Evolutionary conservation across 148 eudicot species (phyloP).

Genomic region (Chenopodium suecicum): DNA sequence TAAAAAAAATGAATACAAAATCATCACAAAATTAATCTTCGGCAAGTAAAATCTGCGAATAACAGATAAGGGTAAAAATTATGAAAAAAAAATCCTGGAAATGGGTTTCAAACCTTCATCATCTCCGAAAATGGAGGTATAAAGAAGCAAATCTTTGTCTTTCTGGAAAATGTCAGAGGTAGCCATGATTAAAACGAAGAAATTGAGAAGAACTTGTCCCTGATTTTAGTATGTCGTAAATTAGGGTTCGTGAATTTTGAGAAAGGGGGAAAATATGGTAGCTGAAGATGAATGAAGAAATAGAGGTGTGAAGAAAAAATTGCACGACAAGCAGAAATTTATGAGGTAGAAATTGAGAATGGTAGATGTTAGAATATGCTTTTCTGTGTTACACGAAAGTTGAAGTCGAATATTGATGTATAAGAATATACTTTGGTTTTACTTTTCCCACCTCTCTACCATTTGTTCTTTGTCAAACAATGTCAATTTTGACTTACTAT

Average conservation of each 20-base stretch:
- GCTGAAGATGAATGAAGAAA: not conserved
- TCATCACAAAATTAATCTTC: constrained; percentile 7
- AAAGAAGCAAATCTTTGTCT: constrained; percentile 52
- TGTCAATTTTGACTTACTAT: too few relatives aligned
- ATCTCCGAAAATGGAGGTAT: constrained; percentile 54
- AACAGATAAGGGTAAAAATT: not conserved
- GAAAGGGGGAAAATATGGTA: not conserved
- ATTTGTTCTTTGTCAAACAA: too few relatives aligned
- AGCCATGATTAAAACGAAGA: constrained; percentile 44
- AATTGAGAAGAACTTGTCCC: not conserved
- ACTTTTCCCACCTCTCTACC: too few relatives aligned
- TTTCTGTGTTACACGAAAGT: not conserved
- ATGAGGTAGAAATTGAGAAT: not conserved
- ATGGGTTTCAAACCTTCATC: constrained; percentile 39
- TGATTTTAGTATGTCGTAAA: not conserved
- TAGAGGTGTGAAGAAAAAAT: not conserved
- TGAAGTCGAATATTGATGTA: not conserved
- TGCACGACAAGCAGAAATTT: not conserved
- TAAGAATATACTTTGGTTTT: too few relatives aligned
- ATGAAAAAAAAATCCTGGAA: not conserved
- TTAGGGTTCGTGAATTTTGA: not conserved
- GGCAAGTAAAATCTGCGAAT: not conserved
- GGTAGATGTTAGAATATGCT: not conserved
- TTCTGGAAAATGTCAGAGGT: constrained; percentile 44
- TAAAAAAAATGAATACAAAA: not conserved